Conservation (phyloP, 257 asterid species). For the Nicotiana noctiflora region DNA sequence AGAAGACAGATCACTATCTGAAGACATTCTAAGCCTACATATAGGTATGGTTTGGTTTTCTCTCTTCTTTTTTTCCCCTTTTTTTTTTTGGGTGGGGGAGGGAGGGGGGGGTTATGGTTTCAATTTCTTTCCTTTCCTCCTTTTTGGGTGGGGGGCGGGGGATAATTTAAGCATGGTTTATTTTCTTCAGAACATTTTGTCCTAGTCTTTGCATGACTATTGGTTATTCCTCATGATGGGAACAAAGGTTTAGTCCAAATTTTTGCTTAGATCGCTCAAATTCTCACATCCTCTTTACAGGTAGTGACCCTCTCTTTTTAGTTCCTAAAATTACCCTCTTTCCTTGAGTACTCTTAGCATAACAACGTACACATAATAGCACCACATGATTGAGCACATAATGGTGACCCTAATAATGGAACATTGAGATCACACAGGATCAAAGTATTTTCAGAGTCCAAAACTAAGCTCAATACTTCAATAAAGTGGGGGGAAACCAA, state of each 20-base stretch:
- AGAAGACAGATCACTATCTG: not conserved
- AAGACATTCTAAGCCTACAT: not conserved
- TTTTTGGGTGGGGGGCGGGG: not conserved
- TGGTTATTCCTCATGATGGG: not conserved
- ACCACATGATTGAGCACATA: not conserved
- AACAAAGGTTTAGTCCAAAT: not conserved
- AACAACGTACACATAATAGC: not conserved
- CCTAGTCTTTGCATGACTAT: not conserved
- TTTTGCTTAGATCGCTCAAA: not conserved
- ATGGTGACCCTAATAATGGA: not conserved
- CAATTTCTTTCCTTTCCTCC: too few relatives aligned
- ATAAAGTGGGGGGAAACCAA: not conserved
- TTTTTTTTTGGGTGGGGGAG: too few relatives aligned
- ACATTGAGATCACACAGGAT: not conserved
- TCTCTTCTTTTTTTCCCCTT: not conserved
- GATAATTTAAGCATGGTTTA: not conserved
- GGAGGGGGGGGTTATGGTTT: not conserved
- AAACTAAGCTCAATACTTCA: not conserved
- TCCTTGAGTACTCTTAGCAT: not conserved
- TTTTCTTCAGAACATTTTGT: not conserved
- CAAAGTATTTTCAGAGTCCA: not conserved
- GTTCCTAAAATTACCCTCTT: not conserved
- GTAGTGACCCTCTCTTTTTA: not conserved
- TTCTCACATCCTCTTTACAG: not conserved
- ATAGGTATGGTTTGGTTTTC: not conserved